Percentiles rank a stretch among this genome's conserved stretches.
Evolutionary conservation across 345 rosid genomes (phyloP).

Genomic region (Arabidopsis suecica): DNA sequence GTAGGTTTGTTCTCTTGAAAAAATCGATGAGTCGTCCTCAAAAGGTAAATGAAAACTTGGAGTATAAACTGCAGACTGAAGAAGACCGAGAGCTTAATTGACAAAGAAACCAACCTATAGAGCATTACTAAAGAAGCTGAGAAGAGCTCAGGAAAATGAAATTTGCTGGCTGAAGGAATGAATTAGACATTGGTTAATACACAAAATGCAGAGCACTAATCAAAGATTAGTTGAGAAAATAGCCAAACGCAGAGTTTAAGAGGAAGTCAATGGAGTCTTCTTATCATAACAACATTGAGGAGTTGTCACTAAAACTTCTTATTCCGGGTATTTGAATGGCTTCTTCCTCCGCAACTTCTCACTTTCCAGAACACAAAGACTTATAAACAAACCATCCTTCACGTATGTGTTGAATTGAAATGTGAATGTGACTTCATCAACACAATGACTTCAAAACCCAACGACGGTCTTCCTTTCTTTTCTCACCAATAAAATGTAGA

Average conservation of each 20-base stretch:
- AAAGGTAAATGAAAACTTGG: slow-evolving; percentile 21
- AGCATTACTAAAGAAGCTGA: slow-evolving; percentile 47
- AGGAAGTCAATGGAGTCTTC: background rate
- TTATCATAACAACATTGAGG: background rate
- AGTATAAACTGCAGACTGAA: no score
- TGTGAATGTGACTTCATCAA: background rate
- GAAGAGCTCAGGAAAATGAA: slow-evolving; percentile 22
- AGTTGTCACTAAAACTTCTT: background rate
- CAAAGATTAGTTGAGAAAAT: background rate
- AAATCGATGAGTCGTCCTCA: slow-evolving; percentile 64
- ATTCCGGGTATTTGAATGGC: background rate
- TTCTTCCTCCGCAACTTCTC: background rate
- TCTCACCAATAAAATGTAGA: background rate
- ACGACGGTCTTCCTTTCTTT: background rate
- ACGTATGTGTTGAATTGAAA: background rate
- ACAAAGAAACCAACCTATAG: slow-evolving; percentile 74
- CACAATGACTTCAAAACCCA: background rate
- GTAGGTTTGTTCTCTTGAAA: slow-evolving; percentile 57
- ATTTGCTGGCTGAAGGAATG: slow-evolving; percentile 15
- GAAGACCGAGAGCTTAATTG: slow-evolving; percentile 51
- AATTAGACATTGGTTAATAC: slow-evolving; percentile 20
- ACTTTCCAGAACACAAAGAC: background rate
- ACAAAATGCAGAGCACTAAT: slow-evolving; percentile 1
- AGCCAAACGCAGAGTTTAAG: background rate
- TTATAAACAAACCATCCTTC: background rate